Evolutionary conservation across 805 yeast genomes (phyloP), one percentile per base, ranked within the genome.

Genomic region (Maudiozyma barnettii): DNA sequence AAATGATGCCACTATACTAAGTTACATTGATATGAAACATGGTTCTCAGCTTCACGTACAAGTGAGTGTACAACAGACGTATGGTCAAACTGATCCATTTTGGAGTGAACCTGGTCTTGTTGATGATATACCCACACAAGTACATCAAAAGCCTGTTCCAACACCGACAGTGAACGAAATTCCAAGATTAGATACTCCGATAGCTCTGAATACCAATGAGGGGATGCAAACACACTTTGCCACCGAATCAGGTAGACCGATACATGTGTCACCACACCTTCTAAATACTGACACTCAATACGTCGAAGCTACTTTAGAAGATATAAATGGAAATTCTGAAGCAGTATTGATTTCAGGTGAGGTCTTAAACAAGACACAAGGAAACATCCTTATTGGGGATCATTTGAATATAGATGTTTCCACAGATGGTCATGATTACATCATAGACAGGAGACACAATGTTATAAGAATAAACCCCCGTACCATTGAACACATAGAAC

Each of bases 11-110:
- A 52, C 47, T 20, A 48, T 61, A 9, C 46, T 52, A 49, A 54
- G 55, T 9, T 49, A 49, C 39, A 47, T 60, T 5, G 49, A 52
- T 18, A 53, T 44, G 23, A 39, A 51, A 10, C 41, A 49, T 4
- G 49, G 46, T 5, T 51, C 54, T 8, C 54, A 56, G 22, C 43
- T 63, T 1, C 62, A 63, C 44, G 62, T 64, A 18, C 59, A 57
- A 19, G 55, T 61, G 26, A 55, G 51, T n/a, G 54, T 56, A 21
- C 57, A 54, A 18, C 52, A 52, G 16, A 40, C 49, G 4, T 14
- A 14, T 22, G 63, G 57, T 33, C 47, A 54, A 3, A 57, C 56
- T 6, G 59, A 59, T 2, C 58, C 60, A 5, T 63, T 60, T 50
- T 63, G 65, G 65, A 56, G 49, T 39, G 58, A 59, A 42, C 42